phyloP scores from a whole-genome alignment of 108 stramenopile genomes.

The Nitzschia inconspicua region DNA sequence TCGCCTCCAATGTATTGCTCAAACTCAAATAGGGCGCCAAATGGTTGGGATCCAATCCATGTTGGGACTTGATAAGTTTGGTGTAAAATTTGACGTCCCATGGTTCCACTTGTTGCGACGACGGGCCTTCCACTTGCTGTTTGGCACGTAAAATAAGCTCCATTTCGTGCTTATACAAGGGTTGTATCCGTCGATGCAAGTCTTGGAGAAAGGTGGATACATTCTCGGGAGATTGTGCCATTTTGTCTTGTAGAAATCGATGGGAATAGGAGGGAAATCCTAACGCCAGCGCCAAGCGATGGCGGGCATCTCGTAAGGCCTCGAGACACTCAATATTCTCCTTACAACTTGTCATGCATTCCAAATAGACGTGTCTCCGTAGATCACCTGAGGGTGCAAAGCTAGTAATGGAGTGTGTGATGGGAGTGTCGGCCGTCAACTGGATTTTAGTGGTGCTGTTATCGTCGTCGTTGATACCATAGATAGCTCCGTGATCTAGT shows the following conservation, averaged over 20 bases:
- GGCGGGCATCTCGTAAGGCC: slow-evolving; percentile 56
- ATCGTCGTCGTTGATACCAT: slow-evolving; percentile 1
- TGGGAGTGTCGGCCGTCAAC: slow-evolving; percentile 43
- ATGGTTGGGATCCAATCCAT: slow-evolving; percentile 36
- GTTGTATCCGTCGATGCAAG: slow-evolving; percentile 39
- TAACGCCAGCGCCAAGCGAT: slow-evolving; percentile 53
- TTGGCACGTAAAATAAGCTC: slow-evolving; percentile 53
- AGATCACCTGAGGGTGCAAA: slow-evolving; percentile 55
- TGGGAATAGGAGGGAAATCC: slow-evolving; percentile 77
- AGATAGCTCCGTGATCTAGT: slow-evolving; percentile 28
- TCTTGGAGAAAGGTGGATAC: slow-evolving; percentile 52
- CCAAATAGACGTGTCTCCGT: slow-evolving; percentile 68
- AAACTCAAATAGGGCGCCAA: slow-evolving; percentile 68
- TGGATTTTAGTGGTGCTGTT: slow-evolving; percentile 1
- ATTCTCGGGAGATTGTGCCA: slow-evolving; percentile 49
- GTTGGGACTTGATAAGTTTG: slow-evolving; percentile 53
- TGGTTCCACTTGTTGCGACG: slow-evolving; percentile 41
- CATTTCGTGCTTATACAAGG: slow-evolving; percentile 52
- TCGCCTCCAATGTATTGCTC: slow-evolving; percentile 64
- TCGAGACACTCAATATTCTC: slow-evolving; percentile 81
- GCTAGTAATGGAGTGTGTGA: slow-evolving; percentile 64
- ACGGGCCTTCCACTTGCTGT: slow-evolving; percentile 52
- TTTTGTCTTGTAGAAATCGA: slow-evolving; percentile 72
- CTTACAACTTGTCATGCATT: slow-evolving; percentile 58
- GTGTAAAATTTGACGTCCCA: slow-evolving; percentile 90